These are phyloP conservation scores for Penicillium sp. DNA, from an alignment of 2,329 filamentous ascomycete genomes.

Conservation along the genomic window DNA sequence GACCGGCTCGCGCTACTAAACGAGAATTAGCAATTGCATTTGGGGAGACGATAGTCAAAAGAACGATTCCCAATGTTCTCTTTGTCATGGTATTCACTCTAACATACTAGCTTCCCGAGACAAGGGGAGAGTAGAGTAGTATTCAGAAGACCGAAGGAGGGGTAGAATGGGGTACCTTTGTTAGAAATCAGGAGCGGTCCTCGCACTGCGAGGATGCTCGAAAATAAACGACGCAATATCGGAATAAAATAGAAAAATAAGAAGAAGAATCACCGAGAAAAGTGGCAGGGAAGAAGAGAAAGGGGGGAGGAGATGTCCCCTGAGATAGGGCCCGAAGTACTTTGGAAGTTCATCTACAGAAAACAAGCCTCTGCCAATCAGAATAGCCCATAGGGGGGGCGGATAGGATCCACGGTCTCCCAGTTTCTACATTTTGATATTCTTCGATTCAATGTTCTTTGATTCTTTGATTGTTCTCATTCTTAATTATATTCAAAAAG, in stretches of 20 bases:
- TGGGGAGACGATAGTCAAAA: not conserved
- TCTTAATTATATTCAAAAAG: no score
- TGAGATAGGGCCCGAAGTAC: constrained; percentile 3
- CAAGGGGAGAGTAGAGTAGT: not conserved
- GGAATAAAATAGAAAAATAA: constrained; percentile 1
- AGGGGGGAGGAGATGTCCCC: constrained; percentile 7
- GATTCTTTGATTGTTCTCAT: no score
- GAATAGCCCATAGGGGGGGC: not conserved
- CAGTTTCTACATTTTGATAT: not conserved
- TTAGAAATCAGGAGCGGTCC: constrained; percentile 13
- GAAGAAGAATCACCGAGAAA: not conserved
- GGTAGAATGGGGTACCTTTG: constrained; percentile 8
- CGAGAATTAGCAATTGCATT: constrained; percentile 5
- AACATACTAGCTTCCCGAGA: not conserved
- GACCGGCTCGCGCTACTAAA: constrained; percentile 7
- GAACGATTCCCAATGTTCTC: not conserved
- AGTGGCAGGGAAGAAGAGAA: constrained; percentile 3
- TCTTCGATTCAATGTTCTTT: no score
- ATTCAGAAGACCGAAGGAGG: constrained; percentile 4
- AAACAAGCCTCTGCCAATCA: constrained; percentile 22
- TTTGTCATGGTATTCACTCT: not conserved
- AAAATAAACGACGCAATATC: constrained; percentile 4
- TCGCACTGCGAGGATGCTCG: constrained; percentile 26
- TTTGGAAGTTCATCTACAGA: constrained; percentile 18
- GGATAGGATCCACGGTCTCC: not conserved